These are phyloP conservation scores for Nigrograna mackinnonii DNA, from an alignment of 2,329 filamentous ascomycete genomes.

Conservation along the genomic window DNA sequence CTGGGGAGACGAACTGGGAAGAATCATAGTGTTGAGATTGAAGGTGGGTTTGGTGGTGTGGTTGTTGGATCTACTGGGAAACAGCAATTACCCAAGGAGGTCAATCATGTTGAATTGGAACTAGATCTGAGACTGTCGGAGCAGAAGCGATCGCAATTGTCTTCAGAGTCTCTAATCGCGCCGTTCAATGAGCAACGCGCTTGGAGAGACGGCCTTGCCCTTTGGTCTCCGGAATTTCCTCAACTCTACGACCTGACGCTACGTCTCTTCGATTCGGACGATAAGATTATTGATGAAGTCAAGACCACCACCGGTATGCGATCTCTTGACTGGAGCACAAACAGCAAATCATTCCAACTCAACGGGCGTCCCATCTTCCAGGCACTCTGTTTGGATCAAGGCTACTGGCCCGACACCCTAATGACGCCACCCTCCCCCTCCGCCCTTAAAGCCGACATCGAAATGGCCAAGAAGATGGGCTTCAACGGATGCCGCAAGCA, in stretches of 20 bases:
- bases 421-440: constrained; percentile 59
- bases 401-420: constrained; percentile 65
- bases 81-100: constrained; percentile 53
- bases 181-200: constrained; percentile 43
- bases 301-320: constrained; percentile 65
- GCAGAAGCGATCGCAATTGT: constrained; percentile 45
- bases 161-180: constrained; percentile 21
- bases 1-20: constrained; percentile 53
- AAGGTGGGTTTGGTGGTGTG: constrained; percentile 56
- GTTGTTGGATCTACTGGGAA: constrained; percentile 49
- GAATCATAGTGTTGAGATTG: constrained; percentile 56
- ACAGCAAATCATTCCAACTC: constrained; percentile 62
- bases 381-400: constrained; percentile 63
- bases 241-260: constrained; percentile 61
- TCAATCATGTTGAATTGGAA: constrained; percentile 52
- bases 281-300: constrained; percentile 57
- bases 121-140: constrained; percentile 54
- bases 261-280: constrained; percentile 50
- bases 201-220: constrained; percentile 61
- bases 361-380: constrained; percentile 65
- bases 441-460: constrained; percentile 56
- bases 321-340: constrained; percentile 60
- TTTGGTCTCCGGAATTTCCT: constrained; percentile 65
- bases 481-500: constrained; percentile 69
- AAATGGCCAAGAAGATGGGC: constrained; percentile 62